These are phyloP conservation scores for Heritiera littoralis DNA, from an alignment of 345 rosid species.

Conservation along the genomic window DNA sequence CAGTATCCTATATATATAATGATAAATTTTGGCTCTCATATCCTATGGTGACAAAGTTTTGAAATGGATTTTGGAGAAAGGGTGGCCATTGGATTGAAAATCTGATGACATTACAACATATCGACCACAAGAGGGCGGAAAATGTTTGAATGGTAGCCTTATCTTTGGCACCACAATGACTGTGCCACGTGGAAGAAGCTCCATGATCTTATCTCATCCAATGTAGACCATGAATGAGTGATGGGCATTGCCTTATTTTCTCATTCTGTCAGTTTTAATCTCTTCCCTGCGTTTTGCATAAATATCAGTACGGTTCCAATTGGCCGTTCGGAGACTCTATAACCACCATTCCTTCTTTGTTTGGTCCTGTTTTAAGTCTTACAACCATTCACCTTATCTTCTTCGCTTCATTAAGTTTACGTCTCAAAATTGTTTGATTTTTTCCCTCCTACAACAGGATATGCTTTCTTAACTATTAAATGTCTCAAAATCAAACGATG, in stretches of 20 bases:
- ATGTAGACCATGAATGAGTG: constrained; percentile 2
- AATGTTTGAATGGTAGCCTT: constrained; percentile 19
- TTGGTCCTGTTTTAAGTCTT: neutral
- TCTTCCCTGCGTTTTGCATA: neutral
- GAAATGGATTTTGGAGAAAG: constrained; percentile 12
- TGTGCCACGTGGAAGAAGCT: constrained; percentile 19
- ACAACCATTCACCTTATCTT: neutral
- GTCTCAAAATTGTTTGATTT: neutral
- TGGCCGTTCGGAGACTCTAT: neutral
- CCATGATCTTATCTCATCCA: constrained; percentile 15
- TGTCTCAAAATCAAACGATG: too few species aligned
- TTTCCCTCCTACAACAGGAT: neutral
- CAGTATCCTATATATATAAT: constrained; percentile 43
- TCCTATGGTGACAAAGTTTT: constrained; percentile 32
- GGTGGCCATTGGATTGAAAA: constrained; percentile 38
- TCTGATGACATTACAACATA: neutral
- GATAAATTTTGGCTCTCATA: constrained; percentile 21
- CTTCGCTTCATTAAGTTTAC: neutral
- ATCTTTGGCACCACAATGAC: constrained; percentile 13
- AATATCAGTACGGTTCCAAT: neutral
- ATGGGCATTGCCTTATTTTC: neutral
- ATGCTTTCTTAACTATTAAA: neutral
- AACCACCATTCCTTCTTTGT: neutral
- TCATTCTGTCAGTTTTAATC: neutral
- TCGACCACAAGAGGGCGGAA: constrained; percentile 16